Percentiles rank a stretch among this genome's conserved stretches.
phyloP scores from a whole-genome alignment of 495 filamentous ascomycete species.

The Entonaema liquescens region DNA sequence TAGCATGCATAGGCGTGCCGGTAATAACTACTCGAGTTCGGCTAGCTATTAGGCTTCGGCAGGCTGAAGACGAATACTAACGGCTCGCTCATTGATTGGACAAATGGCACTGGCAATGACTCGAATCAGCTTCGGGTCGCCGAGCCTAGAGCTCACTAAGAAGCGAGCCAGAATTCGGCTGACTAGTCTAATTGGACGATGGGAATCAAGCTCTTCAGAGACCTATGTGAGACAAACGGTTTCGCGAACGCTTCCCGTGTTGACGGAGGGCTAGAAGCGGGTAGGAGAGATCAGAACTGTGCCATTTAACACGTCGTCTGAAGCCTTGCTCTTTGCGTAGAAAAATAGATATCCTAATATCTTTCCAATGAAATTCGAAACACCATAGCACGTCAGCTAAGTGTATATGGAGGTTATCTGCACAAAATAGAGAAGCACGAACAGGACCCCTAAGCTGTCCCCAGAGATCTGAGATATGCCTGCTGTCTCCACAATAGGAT shows the following conservation, averaged over 20 bases:
- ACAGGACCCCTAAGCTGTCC: conserved; percentile 7
- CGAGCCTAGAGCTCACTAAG: conserved; percentile 5
- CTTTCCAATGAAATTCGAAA: too few species aligned
- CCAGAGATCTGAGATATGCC: conserved; percentile 8
- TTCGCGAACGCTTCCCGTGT: neutral
- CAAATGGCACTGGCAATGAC: conserved; percentile 6
- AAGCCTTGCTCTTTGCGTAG: too few species aligned
- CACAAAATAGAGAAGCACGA: neutral
- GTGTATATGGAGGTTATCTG: neutral
- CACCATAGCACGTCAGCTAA: neutral
- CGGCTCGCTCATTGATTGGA: conserved; percentile 7
- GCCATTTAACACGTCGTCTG: too few species aligned
- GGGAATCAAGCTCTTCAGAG: neutral
- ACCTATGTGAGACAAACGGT: neutral
- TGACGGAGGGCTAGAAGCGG: neutral
- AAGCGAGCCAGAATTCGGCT: neutral
- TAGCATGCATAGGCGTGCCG: neutral
- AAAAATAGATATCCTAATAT: too few species aligned
- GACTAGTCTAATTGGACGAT: neutral
- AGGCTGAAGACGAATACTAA: neutral
- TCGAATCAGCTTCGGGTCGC: conserved; percentile 1
- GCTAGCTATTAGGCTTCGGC: neutral
- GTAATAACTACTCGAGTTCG: neutral
- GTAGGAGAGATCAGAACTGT: neutral
- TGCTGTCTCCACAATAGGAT: conserved; percentile 26